phyloP scores from a whole-genome alignment of 2,329 filamentous ascomycete species.

The Didymella exigua region DNA sequence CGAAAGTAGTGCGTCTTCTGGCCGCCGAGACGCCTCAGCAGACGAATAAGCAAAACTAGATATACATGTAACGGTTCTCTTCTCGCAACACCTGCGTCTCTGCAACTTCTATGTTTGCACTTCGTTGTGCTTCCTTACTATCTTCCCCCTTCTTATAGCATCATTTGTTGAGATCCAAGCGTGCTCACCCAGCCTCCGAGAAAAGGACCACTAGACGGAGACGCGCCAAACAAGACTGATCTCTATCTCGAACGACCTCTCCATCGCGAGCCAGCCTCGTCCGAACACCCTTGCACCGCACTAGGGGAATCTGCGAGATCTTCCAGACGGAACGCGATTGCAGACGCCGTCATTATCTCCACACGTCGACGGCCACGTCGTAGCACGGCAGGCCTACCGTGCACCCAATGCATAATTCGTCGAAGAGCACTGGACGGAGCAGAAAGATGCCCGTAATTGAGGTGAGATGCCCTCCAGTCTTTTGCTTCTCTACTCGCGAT shows the following conservation, averaged over 20 bases:
- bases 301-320: constrained; percentile 29
- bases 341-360: constrained; percentile 36
- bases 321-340: constrained; percentile 28
- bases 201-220: background rate
- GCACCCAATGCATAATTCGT: constrained; percentile 23
- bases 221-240: background rate
- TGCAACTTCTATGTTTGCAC: background rate
- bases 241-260: constrained; percentile 4
- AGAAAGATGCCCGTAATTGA: constrained; percentile 43
- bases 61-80: constrained; percentile 5
- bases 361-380: constrained; percentile 21
- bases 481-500: background rate
- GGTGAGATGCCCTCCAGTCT: constrained; percentile 30
- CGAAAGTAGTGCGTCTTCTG: constrained; percentile 24
- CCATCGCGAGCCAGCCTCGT: constrained; percentile 7
- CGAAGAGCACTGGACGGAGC: constrained; percentile 24
- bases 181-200: background rate
- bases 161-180: background rate
- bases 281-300: constrained; percentile 26
- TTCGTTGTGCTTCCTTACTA: background rate
- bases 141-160: background rate
- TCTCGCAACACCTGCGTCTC: background rate
- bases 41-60: constrained; percentile 7
- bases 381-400: constrained; percentile 21
- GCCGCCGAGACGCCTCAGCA: constrained; percentile 18